Evolutionary conservation across 495 filamentous ascomycete species (phyloP).

Genomic region (Trypethelium eluteriae): DNA sequence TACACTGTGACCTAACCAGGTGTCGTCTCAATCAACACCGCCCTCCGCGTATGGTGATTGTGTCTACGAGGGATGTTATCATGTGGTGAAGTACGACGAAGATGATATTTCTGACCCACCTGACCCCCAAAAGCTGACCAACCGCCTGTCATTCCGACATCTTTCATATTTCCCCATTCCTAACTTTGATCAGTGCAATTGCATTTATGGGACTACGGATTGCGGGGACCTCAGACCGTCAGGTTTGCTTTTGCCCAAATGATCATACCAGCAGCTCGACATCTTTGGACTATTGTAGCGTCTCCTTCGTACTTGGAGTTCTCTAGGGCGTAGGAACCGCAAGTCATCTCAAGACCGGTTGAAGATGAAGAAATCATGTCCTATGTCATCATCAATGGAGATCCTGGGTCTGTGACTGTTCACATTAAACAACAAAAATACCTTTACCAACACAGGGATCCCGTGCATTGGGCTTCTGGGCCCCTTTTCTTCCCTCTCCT

Average conservation of each 20-base stretch:
- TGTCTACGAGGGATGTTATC: slow-evolving; percentile 19
- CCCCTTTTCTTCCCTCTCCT: slow-evolving; percentile 32
- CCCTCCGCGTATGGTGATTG: slow-evolving; percentile 35
- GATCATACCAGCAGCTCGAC: slow-evolving; percentile 31
- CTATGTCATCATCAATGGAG: neutral
- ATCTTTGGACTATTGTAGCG: slow-evolving; percentile 30
- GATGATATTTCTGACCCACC: neutral
- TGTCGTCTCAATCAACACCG: slow-evolving; percentile 29
- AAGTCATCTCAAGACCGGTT: slow-evolving; percentile 15
- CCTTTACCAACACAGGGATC: slow-evolving; percentile 39
- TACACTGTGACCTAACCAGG: slow-evolving; percentile 20
- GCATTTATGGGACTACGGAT: neutral
- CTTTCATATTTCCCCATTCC: slow-evolving; percentile 23
- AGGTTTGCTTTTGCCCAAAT: slow-evolving; percentile 33
- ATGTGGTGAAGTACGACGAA: neutral
- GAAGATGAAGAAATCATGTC: slow-evolving; percentile 36
- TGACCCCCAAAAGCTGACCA: slow-evolving; percentile 33
- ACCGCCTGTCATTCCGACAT: slow-evolving; percentile 22
- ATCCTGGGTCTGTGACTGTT: neutral
- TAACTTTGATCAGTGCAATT: slow-evolving; percentile 5
- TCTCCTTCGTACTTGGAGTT: slow-evolving; percentile 1
- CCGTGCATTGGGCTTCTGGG: slow-evolving; percentile 37
- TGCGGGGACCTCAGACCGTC: slow-evolving; percentile 27
- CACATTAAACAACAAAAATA: neutral
- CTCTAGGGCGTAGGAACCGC: slow-evolving; percentile 9